Base-by-base conservation (phyloP, 495 filamentous ascomycete genomes). In the Podospora comata region DNA sequence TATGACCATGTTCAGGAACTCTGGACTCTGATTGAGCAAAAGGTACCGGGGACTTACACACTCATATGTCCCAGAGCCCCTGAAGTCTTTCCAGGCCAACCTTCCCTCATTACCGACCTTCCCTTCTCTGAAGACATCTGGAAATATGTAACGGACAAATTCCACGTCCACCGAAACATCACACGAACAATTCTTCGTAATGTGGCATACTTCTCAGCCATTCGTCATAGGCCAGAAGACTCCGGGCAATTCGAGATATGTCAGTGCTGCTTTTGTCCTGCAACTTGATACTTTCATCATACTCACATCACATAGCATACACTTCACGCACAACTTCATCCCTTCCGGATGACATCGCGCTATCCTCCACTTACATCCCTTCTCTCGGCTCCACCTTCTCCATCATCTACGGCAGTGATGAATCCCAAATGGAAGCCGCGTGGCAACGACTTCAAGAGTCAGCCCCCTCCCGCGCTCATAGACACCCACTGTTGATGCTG, bases 21-120 rank as follows among this genome's bases (percentile, higher is more conserved):
- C 6, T 39, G 34, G 34, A 39, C 34, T 39, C 11, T 39, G 34
- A 39, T 39, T 5, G 34, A 39, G 34, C 34, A 11, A 4, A 39
- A 39, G 6, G 60, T 32, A 4, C 64, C 64, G 2, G 64, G 55
- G 11, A 13, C 27, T 11, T 58, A 66, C 19, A 5, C 58, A 5
- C n/a, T 66, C 4, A 23, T 68, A 6, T 68, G 54, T 20, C 56
- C 48, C 20, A 32, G 63, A 55, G 68, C 63, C 26, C 68, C 68
- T 2, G 68, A 69, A 15, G 58, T 69, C 39, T 69, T 69, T 39
- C 27, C 27, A 39, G 68, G 68, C 3, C 60, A 64, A 57, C 59
- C 63, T 5, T 34, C 68, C 23, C 57, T 44, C 0, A 53, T 69
- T 3, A 65, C 68, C 3, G 20, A 69, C 34, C 18, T 69, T 15